Percentiles rank a stretch among this genome's conserved stretches.
Conservation (phyloP, 495 filamentous ascomycete species). For the Neurospora sp. region DNA sequence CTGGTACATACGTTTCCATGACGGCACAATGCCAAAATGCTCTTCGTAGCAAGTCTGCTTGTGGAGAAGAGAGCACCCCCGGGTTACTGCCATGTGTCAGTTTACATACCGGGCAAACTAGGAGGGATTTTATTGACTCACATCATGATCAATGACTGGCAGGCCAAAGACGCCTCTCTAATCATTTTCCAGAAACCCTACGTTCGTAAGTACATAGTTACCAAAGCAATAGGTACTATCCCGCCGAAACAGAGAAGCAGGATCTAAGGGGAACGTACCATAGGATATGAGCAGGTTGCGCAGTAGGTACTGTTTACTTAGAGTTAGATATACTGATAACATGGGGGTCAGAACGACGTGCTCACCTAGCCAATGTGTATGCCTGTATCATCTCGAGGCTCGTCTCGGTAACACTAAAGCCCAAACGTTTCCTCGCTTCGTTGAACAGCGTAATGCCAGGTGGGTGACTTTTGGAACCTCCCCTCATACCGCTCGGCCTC, state of each 20-base stretch:
- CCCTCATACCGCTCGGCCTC: conserved; percentile 42
- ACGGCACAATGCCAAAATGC: conserved; percentile 50
- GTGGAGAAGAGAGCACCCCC: conserved; percentile 35
- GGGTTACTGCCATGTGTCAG: conserved; percentile 28
- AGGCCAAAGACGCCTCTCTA: conserved; percentile 41
- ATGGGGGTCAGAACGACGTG: background rate
- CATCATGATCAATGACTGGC: conserved; percentile 43
- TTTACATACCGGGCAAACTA: background rate
- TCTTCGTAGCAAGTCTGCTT: conserved; percentile 43
- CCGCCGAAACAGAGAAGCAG: background rate
- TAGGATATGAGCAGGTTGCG: conserved; percentile 38
- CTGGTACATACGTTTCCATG: conserved; percentile 41
- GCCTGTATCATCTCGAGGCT: conserved; percentile 50
- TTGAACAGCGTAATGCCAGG: conserved; percentile 50
- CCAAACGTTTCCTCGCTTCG: conserved; percentile 48
- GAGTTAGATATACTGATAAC: background rate
- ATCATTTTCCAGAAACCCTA: conserved; percentile 51
- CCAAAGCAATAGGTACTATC: background rate
- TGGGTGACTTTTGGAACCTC: conserved; percentile 37
- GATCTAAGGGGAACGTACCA: conserved; percentile 24
- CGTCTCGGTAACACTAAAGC: conserved; percentile 44
- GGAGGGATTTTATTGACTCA: conserved; percentile 7
- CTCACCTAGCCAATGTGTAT: conserved; percentile 42
- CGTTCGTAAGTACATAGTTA: conserved; percentile 2
- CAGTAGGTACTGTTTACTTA: conserved; percentile 37